Evolutionary conservation across 257 asterid genomes (phyloP), one percentile per base, ranked within the genome.

Genomic region (Primulina eburnea): DNA sequence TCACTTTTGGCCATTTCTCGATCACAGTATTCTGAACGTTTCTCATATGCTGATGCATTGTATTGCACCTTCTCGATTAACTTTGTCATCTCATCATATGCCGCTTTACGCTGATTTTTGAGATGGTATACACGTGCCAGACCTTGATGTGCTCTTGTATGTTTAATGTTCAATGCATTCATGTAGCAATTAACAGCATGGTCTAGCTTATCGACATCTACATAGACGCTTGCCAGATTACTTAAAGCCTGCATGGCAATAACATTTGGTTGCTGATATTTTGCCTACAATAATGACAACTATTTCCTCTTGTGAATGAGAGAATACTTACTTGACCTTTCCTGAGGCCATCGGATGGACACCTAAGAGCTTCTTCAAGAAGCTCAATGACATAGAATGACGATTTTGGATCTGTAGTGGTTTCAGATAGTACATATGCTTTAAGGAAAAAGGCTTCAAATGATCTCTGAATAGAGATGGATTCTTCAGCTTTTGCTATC

Each of bases 21-120:
- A 68, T 93, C 99, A 79, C 97, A 85, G 71, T 90, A 90, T 38
- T 90, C 99, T 0, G 97, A 89, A 7, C 96, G 95, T 73, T 94
- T 89, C 81, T 94, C 99, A 68, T 89, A 94, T 21, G 99, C 99
- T 4, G 99, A 94, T 58, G 99, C 99, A 76, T 84, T 88, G 73
- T 83, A 77, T 69, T 83, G 75, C 16, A 97, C 97, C 79, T 88
- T 94, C 73, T 89, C 93, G 57, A 94, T 91, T 87, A 94, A 75
- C 86, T 91, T 91, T 53, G 97, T 86, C 97, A 94, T 91, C 85
- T 94, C 99, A 32, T 91, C 98, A 79, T 89, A 91, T 17, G 99
- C 98, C 77, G 88, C 86, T 79, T 84, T 89, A 6, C 93, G 77
- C 79, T 86, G 89, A 71, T 89, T 86, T 71, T 87, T 94, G 3